Percentiles rank a stretch among this genome's conserved stretches.
phyloP scores from a whole-genome alignment of 306 rosid species.

The Fagus sylvatica region DNA sequence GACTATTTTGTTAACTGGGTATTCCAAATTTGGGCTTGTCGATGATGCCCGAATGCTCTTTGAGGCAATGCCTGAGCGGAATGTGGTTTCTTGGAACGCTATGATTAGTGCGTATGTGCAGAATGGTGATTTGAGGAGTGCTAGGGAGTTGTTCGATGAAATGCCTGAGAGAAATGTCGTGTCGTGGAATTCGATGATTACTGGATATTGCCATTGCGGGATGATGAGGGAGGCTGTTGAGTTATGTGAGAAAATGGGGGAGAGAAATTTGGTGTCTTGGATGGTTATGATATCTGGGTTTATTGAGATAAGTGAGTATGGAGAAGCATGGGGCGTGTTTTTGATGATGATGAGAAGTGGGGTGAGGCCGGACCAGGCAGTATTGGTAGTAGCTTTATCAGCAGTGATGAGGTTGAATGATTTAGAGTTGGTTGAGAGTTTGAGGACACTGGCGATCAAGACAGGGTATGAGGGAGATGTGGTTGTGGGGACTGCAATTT shows the following conservation, averaged over 20 bases:
- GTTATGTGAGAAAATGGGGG: constrained; percentile 32
- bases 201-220: constrained; percentile 27
- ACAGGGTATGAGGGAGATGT: too few relatives aligned
- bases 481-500: constrained; percentile 29
- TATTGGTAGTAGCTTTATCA: constrained; percentile 32
- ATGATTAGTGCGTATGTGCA: constrained; percentile 21
- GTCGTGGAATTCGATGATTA: constrained; percentile 34
- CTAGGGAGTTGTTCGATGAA: too few relatives aligned
- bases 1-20: constrained; percentile 37
- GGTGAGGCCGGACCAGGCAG: constrained; percentile 25
- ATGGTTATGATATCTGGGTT: constrained; percentile 38
- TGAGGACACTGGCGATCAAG: constrained; percentile 29
- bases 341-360: constrained; percentile 26
- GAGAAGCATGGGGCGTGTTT: constrained; percentile 27
- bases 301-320: constrained; percentile 14
- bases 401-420: constrained; percentile 22
- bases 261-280: constrained; percentile 29
- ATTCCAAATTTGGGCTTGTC: constrained; percentile 30
- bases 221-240: constrained; percentile 32
- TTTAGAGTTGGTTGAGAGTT: constrained; percentile 26
- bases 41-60: constrained; percentile 27
- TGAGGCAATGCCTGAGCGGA: constrained; percentile 38
- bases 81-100: constrained; percentile 33
- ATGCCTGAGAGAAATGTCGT: too few relatives aligned
- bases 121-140: constrained; percentile 28